Conservation (phyloP, 139 green algal genomes). For the Closterium sp. region DNA sequence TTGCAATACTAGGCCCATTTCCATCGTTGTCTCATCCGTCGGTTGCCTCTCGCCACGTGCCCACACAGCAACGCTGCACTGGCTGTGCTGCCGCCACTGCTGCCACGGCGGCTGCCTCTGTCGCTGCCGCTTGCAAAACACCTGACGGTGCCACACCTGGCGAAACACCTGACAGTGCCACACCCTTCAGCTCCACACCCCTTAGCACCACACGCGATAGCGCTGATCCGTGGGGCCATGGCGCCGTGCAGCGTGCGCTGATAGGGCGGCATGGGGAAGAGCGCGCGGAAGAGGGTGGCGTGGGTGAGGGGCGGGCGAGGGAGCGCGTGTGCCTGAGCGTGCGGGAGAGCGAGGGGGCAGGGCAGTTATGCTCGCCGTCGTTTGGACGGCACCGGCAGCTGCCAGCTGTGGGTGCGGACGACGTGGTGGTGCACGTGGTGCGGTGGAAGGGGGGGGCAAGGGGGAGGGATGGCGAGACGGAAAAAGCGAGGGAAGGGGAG, state of each 20-base stretch:
- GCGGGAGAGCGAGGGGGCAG: not conserved
- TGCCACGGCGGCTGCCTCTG: not conserved
- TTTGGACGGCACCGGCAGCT: not conserved
- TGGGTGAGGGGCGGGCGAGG: not conserved
- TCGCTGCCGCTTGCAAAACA: not conserved
- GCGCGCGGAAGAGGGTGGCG: not conserved
- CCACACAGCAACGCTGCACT: not conserved
- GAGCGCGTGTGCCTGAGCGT: not conserved
- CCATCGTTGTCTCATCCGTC: not conserved
- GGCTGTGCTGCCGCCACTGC: not conserved
- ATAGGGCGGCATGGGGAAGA: not conserved
- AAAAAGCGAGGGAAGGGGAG: not conserved
- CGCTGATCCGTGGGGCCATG: not conserved
- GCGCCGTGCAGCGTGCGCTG: not conserved
- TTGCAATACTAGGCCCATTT: not conserved
- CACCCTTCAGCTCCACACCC: too few species aligned
- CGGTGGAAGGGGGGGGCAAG: too few species aligned
- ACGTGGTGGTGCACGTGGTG: not conserved
- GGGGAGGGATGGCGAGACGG: not conserved
- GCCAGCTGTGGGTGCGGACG: not conserved
- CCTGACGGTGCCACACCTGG: too few species aligned
- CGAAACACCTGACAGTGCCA: too few species aligned
- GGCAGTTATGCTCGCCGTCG: not conserved
- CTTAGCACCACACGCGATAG: not conserved
- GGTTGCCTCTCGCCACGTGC: not conserved